These are phyloP conservation scores for Anethum foeniculum DNA, from an alignment of 140 eudicot genomes.

Conservation along the genomic window DNA sequence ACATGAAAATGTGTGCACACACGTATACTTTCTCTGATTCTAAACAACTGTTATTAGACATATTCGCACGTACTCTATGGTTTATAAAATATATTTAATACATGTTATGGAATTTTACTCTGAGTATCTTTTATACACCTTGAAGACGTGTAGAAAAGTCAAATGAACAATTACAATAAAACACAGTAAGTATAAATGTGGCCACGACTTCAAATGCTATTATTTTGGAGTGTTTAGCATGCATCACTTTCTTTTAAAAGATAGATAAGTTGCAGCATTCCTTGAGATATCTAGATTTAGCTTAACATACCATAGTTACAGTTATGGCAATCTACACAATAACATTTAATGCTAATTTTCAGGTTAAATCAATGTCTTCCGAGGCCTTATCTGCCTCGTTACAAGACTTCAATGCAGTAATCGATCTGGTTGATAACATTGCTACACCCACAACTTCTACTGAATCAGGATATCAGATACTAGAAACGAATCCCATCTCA, in stretches of 20 bases:
- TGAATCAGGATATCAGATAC: not conserved
- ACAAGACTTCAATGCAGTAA: conserved; percentile 9
- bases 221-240: not conserved
- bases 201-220: not conserved
- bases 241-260: not conserved
- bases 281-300: not conserved
- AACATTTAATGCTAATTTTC: not conserved
- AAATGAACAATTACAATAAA: not conserved
- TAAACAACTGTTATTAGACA: not conserved
- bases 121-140: not conserved
- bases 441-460: not conserved
- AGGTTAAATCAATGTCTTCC: conserved; percentile 26
- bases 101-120: not conserved
- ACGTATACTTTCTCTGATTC: not conserved
- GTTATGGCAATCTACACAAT: not conserved
- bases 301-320: not conserved
- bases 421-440: conserved; percentile 9
- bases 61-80: not conserved
- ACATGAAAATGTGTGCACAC: not conserved
- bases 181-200: not conserved
- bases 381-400: conserved; percentile 12
- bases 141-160: not conserved
- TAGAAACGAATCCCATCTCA: not conserved
- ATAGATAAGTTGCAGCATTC: not conserved
- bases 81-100: not conserved